Evolutionary conservation across 257 asterid species (phyloP).

Genomic region (Nicotiana obtusifolia): DNA sequence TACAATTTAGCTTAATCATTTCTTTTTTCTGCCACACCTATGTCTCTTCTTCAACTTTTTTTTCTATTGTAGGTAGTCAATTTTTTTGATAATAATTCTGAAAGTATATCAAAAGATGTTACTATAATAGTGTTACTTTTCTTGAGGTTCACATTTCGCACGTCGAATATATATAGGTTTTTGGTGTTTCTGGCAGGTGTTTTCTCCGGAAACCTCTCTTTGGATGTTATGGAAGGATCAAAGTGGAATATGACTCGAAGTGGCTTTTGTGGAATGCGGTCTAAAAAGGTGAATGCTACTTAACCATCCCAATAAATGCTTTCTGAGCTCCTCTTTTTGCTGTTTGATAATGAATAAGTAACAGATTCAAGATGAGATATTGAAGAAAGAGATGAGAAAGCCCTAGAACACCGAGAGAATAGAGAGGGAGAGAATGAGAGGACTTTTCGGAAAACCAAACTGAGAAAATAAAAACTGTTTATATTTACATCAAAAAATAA

Average conservation of each 20-base stretch:
- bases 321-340: background rate
- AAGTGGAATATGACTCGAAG: conserved; percentile 83
- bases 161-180: background rate
- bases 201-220: conserved; percentile 88
- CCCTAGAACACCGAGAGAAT: background rate
- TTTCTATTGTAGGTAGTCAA: background rate
- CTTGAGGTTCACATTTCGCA: background rate
- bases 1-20: background rate
- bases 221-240: conserved; percentile 65
- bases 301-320: background rate
- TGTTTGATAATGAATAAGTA: conserved; percentile 1
- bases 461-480: background rate
- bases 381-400: background rate
- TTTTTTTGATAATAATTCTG: background rate
- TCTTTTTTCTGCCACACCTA: background rate
- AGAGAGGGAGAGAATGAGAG: background rate
- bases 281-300: conserved; percentile 57
- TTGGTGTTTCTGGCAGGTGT: conserved; percentile 43
- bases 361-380: background rate
- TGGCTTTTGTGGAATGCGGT: conserved; percentile 98
- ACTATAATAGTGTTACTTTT: background rate
- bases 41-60: background rate
- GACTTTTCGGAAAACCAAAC: background rate
- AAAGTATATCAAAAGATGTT: background rate
- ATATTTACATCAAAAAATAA: background rate